A percentile compares a stretch with the other conserved stretches of the same genome.
These are phyloP conservation scores for Hypsizygus ulmarius DNA, from an alignment of 1,284 basidiomycete genomes.

Conservation along the genomic window DNA sequence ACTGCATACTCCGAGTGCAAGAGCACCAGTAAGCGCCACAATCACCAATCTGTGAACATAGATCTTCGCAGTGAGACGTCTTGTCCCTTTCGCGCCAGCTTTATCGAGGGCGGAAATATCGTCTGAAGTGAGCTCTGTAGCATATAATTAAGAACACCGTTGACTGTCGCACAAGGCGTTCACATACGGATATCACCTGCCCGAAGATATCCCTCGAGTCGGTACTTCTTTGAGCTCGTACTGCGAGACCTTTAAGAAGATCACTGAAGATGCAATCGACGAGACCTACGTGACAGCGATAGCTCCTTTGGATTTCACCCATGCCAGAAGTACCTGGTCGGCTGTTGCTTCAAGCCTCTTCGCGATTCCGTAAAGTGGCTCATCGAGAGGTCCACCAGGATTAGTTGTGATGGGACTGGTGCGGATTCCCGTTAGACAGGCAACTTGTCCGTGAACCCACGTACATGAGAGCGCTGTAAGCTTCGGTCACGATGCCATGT, in stretches of 20 bases:
- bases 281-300: constrained; percentile 60
- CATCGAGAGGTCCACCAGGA: constrained; percentile 68
- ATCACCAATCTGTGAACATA: constrained; percentile 17
- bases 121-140: constrained; percentile 36
- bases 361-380: constrained; percentile 55
- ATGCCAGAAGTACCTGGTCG: constrained; percentile 68
- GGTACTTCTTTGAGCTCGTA: constrained; percentile 59
- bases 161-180: neutral
- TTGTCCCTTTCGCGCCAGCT: constrained; percentile 40
- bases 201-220: constrained; percentile 64
- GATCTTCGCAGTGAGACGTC: constrained; percentile 13
- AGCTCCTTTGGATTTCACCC: constrained; percentile 64
- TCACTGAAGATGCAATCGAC: neutral
- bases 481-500: constrained; percentile 66
- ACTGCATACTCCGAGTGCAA: constrained; percentile 19
- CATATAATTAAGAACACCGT: neutral
- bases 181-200: constrained; percentile 54
- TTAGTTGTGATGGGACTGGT: constrained; percentile 57
- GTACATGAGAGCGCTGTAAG: constrained; percentile 65
- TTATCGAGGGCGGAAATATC: constrained; percentile 52
- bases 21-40: constrained; percentile 18
- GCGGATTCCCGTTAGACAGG: neutral
- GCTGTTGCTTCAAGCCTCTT: constrained; percentile 52
- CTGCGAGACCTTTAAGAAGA: constrained; percentile 30
- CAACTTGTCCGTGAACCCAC: constrained; percentile 16